Conservation (phyloP, 805 yeast species). For the Blastobotrys americana region DNA sequence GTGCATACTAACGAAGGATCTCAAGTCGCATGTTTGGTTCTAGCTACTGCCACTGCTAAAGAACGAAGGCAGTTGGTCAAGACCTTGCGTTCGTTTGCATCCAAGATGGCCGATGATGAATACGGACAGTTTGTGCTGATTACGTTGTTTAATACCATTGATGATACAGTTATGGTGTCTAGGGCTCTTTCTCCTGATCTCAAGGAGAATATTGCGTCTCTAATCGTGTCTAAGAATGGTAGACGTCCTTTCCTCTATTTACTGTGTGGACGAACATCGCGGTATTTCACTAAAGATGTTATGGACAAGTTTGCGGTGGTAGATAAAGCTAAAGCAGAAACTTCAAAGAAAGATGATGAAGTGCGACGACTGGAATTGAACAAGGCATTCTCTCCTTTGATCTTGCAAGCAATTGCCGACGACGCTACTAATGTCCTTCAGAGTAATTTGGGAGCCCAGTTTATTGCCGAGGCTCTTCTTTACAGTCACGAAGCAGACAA, state of each 20-base stretch:
- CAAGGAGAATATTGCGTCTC: conserved; percentile 40
- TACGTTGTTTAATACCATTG: conserved; percentile 76
- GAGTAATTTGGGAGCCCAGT: conserved; percentile 80
- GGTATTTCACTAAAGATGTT: conserved; percentile 67
- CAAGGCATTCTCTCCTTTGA: conserved; percentile 54
- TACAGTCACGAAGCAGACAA: conserved; percentile 40
- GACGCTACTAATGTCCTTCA: conserved; percentile 46
- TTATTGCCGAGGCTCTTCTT: conserved; percentile 65
- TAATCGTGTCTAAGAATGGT: conserved; percentile 65
- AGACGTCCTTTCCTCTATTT: conserved; percentile 85
- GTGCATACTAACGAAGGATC: conserved; percentile 94
- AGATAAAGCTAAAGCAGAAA: conserved; percentile 52
- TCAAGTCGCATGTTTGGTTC: conserved; percentile 75
- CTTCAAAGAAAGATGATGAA: conserved; percentile 79
- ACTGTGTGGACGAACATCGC: conserved; percentile 68
- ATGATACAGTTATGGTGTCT: conserved; percentile 79
- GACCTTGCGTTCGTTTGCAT: conserved; percentile 67
- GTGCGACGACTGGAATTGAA: conserved; percentile 67
- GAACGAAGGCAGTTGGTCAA: conserved; percentile 78
- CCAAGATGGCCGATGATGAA: conserved; percentile 72
- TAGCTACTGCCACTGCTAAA: conserved; percentile 82
- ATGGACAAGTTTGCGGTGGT: conserved; percentile 55
- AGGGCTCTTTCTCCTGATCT: conserved; percentile 64
- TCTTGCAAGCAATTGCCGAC: conserved; percentile 49
- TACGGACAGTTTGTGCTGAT: conserved; percentile 77